A percentile compares a stretch with the other conserved stretches of the same genome.
These are phyloP conservation scores for Metschnikowia bowlesiae DNA, from an alignment of 805 yeast species.

Conservation along the genomic window DNA sequence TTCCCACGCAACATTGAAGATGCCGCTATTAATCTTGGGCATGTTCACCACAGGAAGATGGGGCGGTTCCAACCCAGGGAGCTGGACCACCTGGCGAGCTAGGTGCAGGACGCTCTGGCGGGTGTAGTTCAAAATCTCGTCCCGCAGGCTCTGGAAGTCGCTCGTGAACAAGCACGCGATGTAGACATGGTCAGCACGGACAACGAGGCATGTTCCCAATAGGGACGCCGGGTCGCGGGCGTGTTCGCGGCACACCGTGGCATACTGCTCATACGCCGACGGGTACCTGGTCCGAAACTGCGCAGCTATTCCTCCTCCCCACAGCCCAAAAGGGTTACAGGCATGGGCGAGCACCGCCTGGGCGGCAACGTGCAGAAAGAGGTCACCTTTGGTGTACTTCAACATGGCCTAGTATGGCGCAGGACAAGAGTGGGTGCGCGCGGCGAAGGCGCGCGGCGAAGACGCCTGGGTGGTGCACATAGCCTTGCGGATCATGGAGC, in stretches of 20 bases:
- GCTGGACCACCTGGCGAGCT: not conserved
- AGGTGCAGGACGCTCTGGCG: slow-evolving; percentile 47
- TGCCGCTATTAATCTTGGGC: slow-evolving; percentile 74
- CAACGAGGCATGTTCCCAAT: slow-evolving; percentile 52
- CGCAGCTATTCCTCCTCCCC: slow-evolving; percentile 85
- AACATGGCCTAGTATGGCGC: slow-evolving; percentile 24
- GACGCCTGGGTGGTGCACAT: not conserved
- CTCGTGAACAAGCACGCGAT: slow-evolving; percentile 77
- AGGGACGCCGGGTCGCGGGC: slow-evolving; percentile 19
- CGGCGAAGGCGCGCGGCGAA: not conserved
- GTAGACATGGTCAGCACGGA: slow-evolving; percentile 23
- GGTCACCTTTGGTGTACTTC: slow-evolving; percentile 52
- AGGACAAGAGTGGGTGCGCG: not conserved
- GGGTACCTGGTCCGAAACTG: slow-evolving; percentile 54
- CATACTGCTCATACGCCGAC: slow-evolving; percentile 48
- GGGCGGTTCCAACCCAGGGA: slow-evolving; percentile 5
- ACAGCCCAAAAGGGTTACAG: slow-evolving; percentile 70
- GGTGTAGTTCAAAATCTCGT: slow-evolving; percentile 50
- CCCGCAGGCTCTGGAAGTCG: slow-evolving; percentile 38
- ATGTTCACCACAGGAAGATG: slow-evolving; percentile 40
- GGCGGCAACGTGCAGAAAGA: slow-evolving; percentile 36
- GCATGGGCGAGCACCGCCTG: slow-evolving; percentile 62
- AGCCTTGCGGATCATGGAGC: no score
- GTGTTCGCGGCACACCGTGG: slow-evolving; percentile 34
- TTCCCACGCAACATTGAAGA: slow-evolving; percentile 77